A percentile compares a stretch with the other conserved stretches of the same genome.
Conservation (phyloP, 2,329 filamentous ascomycete species). For the Sarocladiaceae sp. region DNA sequence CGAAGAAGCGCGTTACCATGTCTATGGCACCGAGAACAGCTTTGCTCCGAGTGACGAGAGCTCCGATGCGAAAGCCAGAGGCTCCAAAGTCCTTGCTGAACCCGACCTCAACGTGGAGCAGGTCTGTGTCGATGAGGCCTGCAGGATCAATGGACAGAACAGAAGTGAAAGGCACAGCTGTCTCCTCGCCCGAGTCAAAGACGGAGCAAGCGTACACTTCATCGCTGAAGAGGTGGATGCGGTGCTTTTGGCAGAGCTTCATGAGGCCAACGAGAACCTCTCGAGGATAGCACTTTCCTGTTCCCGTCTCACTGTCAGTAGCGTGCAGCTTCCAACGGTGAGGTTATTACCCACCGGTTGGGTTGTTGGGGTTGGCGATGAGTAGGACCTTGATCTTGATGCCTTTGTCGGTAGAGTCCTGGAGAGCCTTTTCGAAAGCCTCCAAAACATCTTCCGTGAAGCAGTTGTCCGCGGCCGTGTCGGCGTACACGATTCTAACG, state of each 20-base stretch:
- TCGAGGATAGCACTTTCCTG: constrained; percentile 36
- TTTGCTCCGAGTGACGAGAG: background rate
- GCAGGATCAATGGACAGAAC: constrained; percentile 37
- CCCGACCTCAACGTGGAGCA: constrained; percentile 45
- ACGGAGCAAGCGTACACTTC: constrained; percentile 52
- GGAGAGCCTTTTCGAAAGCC: constrained; percentile 37
- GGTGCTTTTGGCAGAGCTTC: constrained; percentile 41
- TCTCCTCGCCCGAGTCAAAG: constrained; percentile 27
- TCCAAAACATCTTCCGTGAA: constrained; percentile 37
- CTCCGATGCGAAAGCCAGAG: background rate
- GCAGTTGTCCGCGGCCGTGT: constrained; percentile 33
- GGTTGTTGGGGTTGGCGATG: constrained; percentile 48
- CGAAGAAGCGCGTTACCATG: background rate
- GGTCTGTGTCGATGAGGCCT: constrained; percentile 38
- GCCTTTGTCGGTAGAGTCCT: constrained; percentile 27
- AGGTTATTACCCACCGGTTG: constrained; percentile 29
- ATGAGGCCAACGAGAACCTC: constrained; percentile 36
- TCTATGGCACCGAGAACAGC: background rate
- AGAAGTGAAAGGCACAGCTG: constrained; percentile 36
- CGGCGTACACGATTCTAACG: constrained; percentile 37
- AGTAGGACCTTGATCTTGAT: constrained; percentile 38
- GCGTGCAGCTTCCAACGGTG: constrained; percentile 6
- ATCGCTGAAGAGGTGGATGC: constrained; percentile 49
- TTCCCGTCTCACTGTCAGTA: constrained; percentile 14
- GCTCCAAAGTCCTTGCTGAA: constrained; percentile 26